A percentile compares a stretch with the other conserved stretches of the same genome.
Evolutionary conservation across 2,329 filamentous ascomycete species (phyloP).

Genomic region (Colletotrichum sp.): DNA sequence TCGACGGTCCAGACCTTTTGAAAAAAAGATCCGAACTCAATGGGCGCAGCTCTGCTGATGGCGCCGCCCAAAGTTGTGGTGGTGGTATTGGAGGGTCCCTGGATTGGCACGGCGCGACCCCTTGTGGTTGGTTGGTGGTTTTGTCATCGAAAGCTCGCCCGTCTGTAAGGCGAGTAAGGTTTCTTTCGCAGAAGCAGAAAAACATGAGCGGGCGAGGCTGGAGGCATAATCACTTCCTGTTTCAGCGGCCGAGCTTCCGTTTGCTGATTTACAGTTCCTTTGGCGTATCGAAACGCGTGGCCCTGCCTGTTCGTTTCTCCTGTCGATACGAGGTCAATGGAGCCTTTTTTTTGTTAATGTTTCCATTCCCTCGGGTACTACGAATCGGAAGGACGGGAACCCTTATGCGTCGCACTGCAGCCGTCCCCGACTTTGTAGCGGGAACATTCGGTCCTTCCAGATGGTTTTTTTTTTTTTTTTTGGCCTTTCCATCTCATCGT

Average conservation of each 20-base stretch:
- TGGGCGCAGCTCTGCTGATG: not conserved
- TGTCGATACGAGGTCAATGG: not conserved
- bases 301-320: not conserved
- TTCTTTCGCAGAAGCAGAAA: not conserved
- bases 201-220: not conserved
- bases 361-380: not conserved
- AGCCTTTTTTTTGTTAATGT: not conserved
- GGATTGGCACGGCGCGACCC: not conserved
- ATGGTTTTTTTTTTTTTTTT: not conserved
- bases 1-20: conserved; percentile 4
- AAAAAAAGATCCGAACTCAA: not conserved
- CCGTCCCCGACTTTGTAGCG: not conserved
- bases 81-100: not conserved
- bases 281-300: not conserved
- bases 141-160: not conserved
- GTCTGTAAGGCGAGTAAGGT: not conserved
- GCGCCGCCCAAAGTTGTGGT: not conserved
- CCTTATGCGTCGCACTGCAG: not conserved
- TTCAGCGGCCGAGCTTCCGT: not conserved
- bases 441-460: not conserved
- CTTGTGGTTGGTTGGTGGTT: not conserved
- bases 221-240: not conserved
- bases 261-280: conserved; percentile 5
- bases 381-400: not conserved
- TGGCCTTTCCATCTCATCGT: not conserved